Base-by-base conservation (phyloP, 2,329 filamentous ascomycete genomes). In the Coleophoma crateriformis region DNA sequence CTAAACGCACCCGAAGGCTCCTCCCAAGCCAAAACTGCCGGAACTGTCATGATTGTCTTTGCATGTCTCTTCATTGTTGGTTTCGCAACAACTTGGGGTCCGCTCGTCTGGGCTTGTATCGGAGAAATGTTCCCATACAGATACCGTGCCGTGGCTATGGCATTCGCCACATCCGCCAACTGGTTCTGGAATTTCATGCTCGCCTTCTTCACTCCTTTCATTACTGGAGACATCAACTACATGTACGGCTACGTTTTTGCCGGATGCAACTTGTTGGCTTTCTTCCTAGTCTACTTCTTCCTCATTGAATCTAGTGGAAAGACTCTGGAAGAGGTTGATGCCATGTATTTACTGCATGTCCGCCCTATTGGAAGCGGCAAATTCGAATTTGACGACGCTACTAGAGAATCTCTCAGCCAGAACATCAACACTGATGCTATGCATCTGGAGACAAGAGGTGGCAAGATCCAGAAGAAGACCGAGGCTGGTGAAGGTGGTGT, bases 171-270 rank as follows among this genome's bases (percentile, higher is more conserved):
- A 0, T 75, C 79, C 0, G 76, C 74, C 57, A 85, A 85, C 66
- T 85, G 82, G 82, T 71, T 75, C 33, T 88, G 83, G 82, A 44
- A 44, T 33, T 44, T 44, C 19, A 33, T 33, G 19, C 22, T 44
- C n/a, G 79, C 78, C 0, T 90, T 90, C 71, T 88, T 88, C 71
- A 88, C 87, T 0, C 84, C 86, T 0, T 90, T 90, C 67, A 90
- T 91, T 62, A 87, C 83, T 0, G 70, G 74, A 0, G 78, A 78
- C 3, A 90, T 90, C 48, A 79, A 85, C 1, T 63, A 60, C 20
- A 49, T 47, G 14, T 87, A 87, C 59, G 87, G 87, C 2, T 88
- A 89, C 55, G 81, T 91, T 32, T 90, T 90, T 65, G 87, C 85
- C 0, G 84, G 75, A 0, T 89, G 85, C 62, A 86, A 87, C 58